Evolutionary conservation across 192 early-diverging fungal species (phyloP).

Genomic region (Lobosporangium transversale): DNA sequence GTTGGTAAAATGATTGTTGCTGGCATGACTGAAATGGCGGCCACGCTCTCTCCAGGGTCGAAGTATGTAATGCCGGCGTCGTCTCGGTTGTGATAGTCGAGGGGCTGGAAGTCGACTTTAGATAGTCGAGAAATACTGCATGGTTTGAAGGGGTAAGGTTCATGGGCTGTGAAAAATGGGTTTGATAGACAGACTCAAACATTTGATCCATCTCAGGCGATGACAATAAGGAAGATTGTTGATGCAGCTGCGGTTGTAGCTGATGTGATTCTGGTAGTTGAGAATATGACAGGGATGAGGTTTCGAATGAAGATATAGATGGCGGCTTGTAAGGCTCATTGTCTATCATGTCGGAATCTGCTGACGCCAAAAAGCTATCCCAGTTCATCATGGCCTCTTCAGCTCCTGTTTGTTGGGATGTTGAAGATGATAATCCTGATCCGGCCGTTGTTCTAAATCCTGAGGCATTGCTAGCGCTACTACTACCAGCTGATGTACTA

Average conservation of each 20-base stretch:
- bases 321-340: conserved; percentile 29
- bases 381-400: conserved; percentile 37
- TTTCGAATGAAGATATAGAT: conserved; percentile 14
- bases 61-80: not conserved
- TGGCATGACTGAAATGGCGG: too few species aligned
- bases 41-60: too few species aligned
- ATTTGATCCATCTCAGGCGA: not conserved
- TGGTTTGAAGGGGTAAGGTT: conserved; percentile 49
- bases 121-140: conserved; percentile 43
- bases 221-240: not conserved
- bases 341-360: conserved; percentile 27
- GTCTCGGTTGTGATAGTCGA: not conserved
- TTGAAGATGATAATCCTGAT: conserved; percentile 12
- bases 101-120: conserved; percentile 27
- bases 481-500: too few species aligned
- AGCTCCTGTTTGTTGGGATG: conserved; percentile 1
- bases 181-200: conserved; percentile 10
- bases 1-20: too few species aligned
- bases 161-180: conserved; percentile 31
- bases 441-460: conserved; percentile 7
- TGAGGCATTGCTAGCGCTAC: not conserved
- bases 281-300: not conserved
- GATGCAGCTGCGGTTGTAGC: not conserved
- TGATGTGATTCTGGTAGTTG: not conserved
- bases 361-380: conserved; percentile 43